Base-by-base conservation (phyloP, 2,329 filamentous ascomycete genomes). In the Claviceps digitariae region DNA sequence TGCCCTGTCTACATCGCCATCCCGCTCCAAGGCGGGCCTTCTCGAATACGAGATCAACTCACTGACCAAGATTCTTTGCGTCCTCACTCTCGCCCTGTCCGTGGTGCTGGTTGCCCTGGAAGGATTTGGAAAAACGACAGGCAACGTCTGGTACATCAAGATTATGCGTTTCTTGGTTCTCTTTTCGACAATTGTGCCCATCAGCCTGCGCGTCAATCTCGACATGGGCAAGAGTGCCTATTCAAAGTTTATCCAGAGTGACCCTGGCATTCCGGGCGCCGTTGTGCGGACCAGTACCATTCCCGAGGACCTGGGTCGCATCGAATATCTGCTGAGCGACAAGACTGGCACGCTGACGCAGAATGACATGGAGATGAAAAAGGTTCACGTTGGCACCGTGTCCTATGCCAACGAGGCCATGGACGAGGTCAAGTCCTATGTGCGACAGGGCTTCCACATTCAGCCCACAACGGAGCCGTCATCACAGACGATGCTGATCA, bases 361-460 rank as follows among this genome's bases (percentile, higher is more conserved):
- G 61, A 98, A 98, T 63, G 89, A 95, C 63, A 96, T 96, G 90
- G 91, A 96, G 64, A 85, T 98, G 78, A 95, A 94, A 66, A 98
- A 98, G 70, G 91, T 98, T 6, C 94, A 98, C 63, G 88, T 98
- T 52, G 93, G 94, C 10, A 98, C 93, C 10, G 93, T 97, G 1
- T 97, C 91, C 1, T 98, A 98, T 63, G 93, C 91, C 36, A 95
- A 95, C 61, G 93, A 98, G 65, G 91, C 93, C 10, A 98, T 98
- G 93, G 93, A 97, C 60, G 94, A 98, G 71, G 93, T 98, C 13
- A 74, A 82, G 13, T 79, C 86, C 0, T 96, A 95, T 64, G 79
- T 98, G 50, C 83, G 79, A 57, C 90, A 96, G 66, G 87, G 85
- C 6, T 95, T 97, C 61, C 77, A 83, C 13, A 65, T 75, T 43